Percentiles rank a stretch among this genome's conserved stretches.
Evolutionary conservation across 2,329 filamentous ascomycete species (phyloP).

Genomic region (Colletotrichum gloeosporioides): DNA sequence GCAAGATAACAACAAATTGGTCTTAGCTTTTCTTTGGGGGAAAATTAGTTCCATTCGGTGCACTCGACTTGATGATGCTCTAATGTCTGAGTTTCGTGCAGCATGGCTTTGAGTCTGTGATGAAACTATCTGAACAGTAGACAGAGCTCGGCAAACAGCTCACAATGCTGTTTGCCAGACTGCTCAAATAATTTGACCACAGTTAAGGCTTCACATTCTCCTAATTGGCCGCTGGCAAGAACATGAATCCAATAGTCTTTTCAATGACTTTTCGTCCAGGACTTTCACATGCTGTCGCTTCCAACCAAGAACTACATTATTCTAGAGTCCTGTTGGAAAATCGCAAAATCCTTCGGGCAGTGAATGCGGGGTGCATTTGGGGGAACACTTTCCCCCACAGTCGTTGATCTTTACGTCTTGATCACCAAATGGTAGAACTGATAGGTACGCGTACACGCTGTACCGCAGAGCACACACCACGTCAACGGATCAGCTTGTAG

Average conservation of each 20-base stretch:
- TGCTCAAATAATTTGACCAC: not conserved
- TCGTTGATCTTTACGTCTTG: not conserved
- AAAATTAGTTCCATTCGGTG: no score
- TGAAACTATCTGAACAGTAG: not conserved
- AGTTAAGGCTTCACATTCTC: not conserved
- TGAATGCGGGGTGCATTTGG: conserved; percentile 9
- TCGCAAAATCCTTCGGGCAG: not conserved
- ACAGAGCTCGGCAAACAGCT: not conserved
- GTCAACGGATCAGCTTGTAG: not conserved
- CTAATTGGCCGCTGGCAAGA: not conserved
- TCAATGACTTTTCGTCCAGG: not conserved
- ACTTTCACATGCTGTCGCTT: not conserved
- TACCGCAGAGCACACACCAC: not conserved
- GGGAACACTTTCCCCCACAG: not conserved
- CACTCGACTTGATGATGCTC: no score
- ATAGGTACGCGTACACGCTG: not conserved
- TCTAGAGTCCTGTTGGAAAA: not conserved
- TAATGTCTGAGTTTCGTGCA: not conserved
- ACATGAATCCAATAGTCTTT: not conserved
- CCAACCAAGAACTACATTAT: not conserved
- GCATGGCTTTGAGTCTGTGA: not conserved
- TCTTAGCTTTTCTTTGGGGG: no score
- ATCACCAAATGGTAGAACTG: not conserved
- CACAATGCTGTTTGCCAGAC: not conserved
- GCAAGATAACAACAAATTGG: not conserved